These are phyloP conservation scores for Ceriops tagal DNA, from an alignment of 345 rosid genomes.

Conservation along the genomic window DNA sequence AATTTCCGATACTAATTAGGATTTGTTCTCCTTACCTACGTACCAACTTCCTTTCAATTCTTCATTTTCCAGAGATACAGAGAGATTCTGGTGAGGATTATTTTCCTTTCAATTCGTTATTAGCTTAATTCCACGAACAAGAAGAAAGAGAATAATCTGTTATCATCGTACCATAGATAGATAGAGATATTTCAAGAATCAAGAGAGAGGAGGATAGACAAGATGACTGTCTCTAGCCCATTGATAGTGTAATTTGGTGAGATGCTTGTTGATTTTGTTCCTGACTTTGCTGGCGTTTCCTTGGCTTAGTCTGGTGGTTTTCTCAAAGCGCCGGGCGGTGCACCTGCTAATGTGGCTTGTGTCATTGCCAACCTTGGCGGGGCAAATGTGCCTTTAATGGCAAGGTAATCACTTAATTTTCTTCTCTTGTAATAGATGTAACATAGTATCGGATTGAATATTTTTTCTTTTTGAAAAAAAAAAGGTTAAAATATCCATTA, in stretches of 20 bases:
- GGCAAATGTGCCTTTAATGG: conserved; percentile 59
- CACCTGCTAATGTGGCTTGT: conserved; percentile 76
- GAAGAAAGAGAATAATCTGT: background rate
- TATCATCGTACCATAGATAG: no score
- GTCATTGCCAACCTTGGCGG: conserved; percentile 59
- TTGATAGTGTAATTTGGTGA: conserved; percentile 64
- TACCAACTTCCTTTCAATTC: no score
- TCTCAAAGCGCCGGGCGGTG: conserved; percentile 75
- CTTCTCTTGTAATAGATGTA: background rate
- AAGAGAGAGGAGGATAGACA: no score
- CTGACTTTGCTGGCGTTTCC: conserved; percentile 61
- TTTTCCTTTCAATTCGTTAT: no score
- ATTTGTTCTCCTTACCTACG: no score
- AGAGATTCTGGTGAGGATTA: no score
- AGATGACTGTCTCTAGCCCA: background rate
- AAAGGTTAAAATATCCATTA: background rate
- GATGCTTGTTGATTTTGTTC: conserved; percentile 77
- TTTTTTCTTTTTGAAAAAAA: no score
- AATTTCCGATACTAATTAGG: no score
- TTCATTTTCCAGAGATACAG: no score
- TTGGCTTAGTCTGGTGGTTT: conserved; percentile 63
- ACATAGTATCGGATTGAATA: background rate
- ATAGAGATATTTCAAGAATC: no score
- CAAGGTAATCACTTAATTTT: conserved; percentile 33
- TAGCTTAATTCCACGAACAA: no score